phyloP scores from a whole-genome alignment of 768 basidiomycete genomes.

The Pleurotus tuber-regium region DNA sequence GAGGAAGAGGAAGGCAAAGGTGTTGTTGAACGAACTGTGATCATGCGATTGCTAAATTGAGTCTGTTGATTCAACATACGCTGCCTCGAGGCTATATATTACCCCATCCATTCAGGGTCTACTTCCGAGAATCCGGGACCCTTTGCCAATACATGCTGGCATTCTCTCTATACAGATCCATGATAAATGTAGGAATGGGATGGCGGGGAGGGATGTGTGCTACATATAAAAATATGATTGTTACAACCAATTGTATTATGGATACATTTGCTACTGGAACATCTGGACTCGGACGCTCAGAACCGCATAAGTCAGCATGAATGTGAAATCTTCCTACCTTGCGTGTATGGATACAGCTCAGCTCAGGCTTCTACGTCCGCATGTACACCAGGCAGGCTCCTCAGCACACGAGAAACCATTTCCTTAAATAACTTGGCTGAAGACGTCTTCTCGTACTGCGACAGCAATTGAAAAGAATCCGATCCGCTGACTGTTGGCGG shows the following conservation, averaged over 20 bases:
- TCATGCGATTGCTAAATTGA: slow-evolving; percentile 10
- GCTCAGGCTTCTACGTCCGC: slow-evolving; percentile 11
- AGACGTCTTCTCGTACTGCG: slow-evolving; percentile 63
- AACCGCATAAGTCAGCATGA: too few relatives aligned
- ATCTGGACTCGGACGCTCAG: neutral
- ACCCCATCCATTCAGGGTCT: slow-evolving; percentile 10
- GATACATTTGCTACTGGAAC: neutral
- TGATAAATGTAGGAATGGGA: too few relatives aligned
- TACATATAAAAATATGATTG: too few relatives aligned
- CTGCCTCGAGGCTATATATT: slow-evolving; percentile 5
- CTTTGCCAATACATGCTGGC: neutral
- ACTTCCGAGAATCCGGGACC: slow-evolving; percentile 1
- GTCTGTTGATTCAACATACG: slow-evolving; percentile 10
- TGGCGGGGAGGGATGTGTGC: too few relatives aligned
- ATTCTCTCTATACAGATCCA: too few relatives aligned
- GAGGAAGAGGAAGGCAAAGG: slow-evolving; percentile 9
- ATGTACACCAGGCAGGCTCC: slow-evolving; percentile 11
- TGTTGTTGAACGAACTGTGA: slow-evolving; percentile 4
- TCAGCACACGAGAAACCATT: slow-evolving; percentile 36
- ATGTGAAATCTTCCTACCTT: too few relatives aligned
- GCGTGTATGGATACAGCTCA: too few relatives aligned
- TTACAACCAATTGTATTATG: neutral
- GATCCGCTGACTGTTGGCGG: slow-evolving; percentile 5
- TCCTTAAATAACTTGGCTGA: slow-evolving; percentile 65
- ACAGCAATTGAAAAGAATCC: slow-evolving; percentile 49